phyloP scores from a whole-genome alignment of 352 stramenopile species.

The Thraustochytrium sp. region DNA sequence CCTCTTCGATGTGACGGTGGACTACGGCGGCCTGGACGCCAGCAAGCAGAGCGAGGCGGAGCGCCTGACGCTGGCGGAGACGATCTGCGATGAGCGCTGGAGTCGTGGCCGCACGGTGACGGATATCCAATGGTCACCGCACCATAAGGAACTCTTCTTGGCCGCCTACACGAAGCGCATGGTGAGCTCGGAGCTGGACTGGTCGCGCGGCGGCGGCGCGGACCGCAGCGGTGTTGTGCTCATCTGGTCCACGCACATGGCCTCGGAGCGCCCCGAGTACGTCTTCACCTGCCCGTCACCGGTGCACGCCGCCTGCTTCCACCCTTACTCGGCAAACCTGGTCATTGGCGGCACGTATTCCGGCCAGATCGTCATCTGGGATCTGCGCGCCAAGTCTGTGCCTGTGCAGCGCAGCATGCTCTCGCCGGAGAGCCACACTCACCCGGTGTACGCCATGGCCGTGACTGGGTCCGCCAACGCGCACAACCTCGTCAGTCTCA shows the following conservation, averaged over 20 bases:
- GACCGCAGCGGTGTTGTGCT: conserved; percentile 38
- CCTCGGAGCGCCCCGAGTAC: conserved; percentile 33
- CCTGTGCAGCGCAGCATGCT: conserved; percentile 73
- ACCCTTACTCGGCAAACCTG: conserved; percentile 35
- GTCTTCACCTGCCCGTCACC: conserved; percentile 6
- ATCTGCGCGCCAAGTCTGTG: conserved; percentile 68
- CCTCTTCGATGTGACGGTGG: conserved; percentile 28
- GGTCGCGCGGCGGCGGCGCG: not conserved
- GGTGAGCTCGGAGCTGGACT: conserved; percentile 33
- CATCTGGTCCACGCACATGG: conserved; percentile 39
- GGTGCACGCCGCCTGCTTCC: conserved; percentile 12
- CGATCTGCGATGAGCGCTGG: conserved; percentile 29
- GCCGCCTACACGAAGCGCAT: conserved; percentile 29
- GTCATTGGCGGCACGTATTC: conserved; percentile 38
- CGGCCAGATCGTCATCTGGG: conserved; percentile 62
- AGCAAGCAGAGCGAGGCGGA: not conserved
- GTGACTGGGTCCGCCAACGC: conserved; percentile 60
- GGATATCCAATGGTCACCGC: conserved; percentile 34
- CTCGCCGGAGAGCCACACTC: conserved; percentile 69
- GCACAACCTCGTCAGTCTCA: conserved; percentile 67
- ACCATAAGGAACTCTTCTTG: conserved; percentile 41
- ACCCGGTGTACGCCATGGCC: conserved; percentile 75
- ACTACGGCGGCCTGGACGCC: conserved; percentile 26
- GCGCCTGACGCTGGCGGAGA: not conserved
- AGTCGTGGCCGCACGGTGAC: conserved; percentile 16